phyloP scores from a whole-genome alignment of 371 early-diverging fungal species.

The Mortierella sp. region DNA sequence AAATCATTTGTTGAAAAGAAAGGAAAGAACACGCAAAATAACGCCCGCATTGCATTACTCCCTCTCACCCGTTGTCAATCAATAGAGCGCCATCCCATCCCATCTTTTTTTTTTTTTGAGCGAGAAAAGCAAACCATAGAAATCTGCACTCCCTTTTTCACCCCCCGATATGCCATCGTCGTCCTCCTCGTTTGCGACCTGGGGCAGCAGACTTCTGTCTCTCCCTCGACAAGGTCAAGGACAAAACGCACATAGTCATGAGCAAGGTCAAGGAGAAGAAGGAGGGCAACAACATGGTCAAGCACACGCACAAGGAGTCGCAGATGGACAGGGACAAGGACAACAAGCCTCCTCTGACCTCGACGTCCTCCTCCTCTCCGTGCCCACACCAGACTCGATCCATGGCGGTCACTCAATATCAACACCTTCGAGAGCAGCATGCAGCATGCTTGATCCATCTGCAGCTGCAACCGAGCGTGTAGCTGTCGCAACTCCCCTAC shows the following conservation, averaged over 20 bases:
- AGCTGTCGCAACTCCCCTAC: not conserved
- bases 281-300: not conserved
- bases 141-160: not conserved
- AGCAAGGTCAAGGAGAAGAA: not conserved
- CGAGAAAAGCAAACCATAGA: not conserved
- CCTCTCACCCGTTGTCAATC: too few relatives aligned
- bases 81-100: not conserved
- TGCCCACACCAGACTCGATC: not conserved
- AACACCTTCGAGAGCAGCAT: not conserved
- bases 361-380: not conserved
- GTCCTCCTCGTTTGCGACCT: conserved; percentile 28
- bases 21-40: not conserved
- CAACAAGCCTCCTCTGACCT: not conserved
- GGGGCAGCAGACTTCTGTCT: conserved; percentile 18
- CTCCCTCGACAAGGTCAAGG: conserved; percentile 9
- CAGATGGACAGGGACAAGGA: not conserved
- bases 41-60: conserved; percentile 9
- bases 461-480: not conserved
- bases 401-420: not conserved
- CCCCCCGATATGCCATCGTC: conserved; percentile 12
- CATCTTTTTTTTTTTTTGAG: not conserved
- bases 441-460: too few relatives aligned
- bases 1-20: not conserved
- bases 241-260: not conserved
- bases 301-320: not conserved